A percentile compares a stretch with the other conserved stretches of the same genome.
These are phyloP conservation scores for Vitis hybrid DNA, from an alignment of 177 flowering plant genomes.

Conservation along the genomic window DNA sequence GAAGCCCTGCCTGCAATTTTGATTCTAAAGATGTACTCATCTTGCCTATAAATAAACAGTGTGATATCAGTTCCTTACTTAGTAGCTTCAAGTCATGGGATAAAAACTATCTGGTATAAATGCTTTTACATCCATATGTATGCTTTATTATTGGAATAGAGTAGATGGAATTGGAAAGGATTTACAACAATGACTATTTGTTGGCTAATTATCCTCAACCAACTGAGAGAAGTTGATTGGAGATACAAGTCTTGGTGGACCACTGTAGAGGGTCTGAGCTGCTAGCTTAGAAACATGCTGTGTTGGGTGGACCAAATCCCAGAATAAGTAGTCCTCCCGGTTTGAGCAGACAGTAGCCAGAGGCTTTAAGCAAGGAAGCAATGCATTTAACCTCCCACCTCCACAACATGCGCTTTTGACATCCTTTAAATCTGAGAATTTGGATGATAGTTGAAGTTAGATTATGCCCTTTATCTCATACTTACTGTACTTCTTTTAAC, in stretches of 20 bases:
- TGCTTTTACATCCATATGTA: background rate
- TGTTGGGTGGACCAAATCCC: slow-evolving; percentile 47
- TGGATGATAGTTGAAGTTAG: background rate
- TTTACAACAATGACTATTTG: background rate
- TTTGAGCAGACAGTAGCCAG: slow-evolving; percentile 30
- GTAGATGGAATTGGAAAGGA: background rate
- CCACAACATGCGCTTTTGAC: slow-evolving; percentile 43
- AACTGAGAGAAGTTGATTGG: slow-evolving; percentile 39
- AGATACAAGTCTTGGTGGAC: slow-evolving; percentile 23
- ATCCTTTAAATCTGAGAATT: slow-evolving; percentile 25
- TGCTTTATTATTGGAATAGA: background rate
- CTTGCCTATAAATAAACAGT: too few species aligned
- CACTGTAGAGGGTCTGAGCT: slow-evolving; percentile 34
- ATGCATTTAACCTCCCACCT: slow-evolving; percentile 24
- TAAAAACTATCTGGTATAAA: too few species aligned
- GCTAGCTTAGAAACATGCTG: slow-evolving; percentile 33
- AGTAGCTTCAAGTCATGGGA: too few species aligned
- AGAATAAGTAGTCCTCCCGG: slow-evolving; percentile 33
- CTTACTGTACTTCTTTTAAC: too few species aligned
- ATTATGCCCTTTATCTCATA: background rate
- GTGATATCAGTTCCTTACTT: too few species aligned
- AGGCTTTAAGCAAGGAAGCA: background rate
- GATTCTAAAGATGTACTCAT: too few species aligned
- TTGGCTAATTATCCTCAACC: slow-evolving; percentile 8
- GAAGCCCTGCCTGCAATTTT: too few species aligned